phyloP scores from a whole-genome alignment of 2,329 filamentous ascomycete genomes.

The Xylogone sp. region DNA sequence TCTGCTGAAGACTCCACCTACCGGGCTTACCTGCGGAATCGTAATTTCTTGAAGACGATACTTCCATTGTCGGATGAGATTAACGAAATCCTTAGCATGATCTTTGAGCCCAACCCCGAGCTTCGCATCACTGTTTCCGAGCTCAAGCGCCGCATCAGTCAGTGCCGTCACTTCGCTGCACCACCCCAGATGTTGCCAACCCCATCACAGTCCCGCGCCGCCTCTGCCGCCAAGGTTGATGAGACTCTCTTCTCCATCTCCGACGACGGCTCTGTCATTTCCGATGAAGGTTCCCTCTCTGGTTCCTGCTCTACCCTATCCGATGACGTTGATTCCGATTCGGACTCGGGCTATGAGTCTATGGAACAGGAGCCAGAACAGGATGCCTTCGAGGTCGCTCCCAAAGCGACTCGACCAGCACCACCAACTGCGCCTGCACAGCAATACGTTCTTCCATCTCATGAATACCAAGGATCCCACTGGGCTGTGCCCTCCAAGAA shows the following conservation, averaged over 20 bases:
- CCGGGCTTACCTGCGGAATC: conserved; percentile 80
- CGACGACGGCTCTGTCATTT: conserved; percentile 52
- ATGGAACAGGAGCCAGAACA: conserved; percentile 5
- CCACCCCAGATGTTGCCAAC: conserved; percentile 12
- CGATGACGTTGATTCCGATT: conserved; percentile 12
- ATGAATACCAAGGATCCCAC: conserved; percentile 13
- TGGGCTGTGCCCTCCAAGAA: conserved; percentile 10
- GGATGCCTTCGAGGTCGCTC: not conserved
- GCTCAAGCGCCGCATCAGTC: conserved; percentile 71
- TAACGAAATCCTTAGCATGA: conserved; percentile 78
- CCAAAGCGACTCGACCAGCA: conserved; percentile 5
- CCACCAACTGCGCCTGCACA: conserved; percentile 10
- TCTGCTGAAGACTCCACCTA: conserved; percentile 93
- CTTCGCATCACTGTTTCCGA: conserved; percentile 79
- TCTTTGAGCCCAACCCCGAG: conserved; percentile 83
- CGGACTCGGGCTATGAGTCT: conserved; percentile 13
- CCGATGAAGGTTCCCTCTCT: conserved; percentile 25
- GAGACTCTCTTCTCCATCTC: conserved; percentile 40
- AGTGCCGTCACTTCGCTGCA: conserved; percentile 45
- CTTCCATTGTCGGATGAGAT: conserved; percentile 86
- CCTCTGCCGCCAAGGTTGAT: conserved; percentile 5
- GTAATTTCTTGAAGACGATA: conserved; percentile 87
- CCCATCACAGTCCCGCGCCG: conserved; percentile 10
- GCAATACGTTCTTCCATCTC: conserved; percentile 17
- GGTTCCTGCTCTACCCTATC: conserved; percentile 21